Conservation (phyloP, 257 asterid species). For the Henckelia pumila region DNA sequence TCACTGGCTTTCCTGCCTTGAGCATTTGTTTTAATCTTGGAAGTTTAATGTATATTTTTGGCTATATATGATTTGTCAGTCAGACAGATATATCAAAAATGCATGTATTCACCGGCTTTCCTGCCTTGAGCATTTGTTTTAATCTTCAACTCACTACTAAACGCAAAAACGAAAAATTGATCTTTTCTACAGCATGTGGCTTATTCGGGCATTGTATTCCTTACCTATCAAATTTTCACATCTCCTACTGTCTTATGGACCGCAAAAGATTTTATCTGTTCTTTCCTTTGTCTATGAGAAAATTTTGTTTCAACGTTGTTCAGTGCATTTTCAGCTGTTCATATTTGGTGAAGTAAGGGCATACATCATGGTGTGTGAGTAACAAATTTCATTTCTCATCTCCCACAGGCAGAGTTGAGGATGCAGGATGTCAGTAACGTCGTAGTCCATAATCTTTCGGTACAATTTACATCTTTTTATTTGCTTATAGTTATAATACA, state of each 20-base stretch:
- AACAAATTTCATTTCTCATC: not conserved
- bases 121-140: no score
- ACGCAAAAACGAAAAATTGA: not conserved
- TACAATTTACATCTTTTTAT: conserved; percentile 32
- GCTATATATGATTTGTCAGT: not conserved
- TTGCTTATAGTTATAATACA: no score
- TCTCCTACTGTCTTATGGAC: not conserved
- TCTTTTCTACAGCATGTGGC: not conserved
- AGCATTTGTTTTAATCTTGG: not conserved
- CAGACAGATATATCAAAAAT: not conserved
- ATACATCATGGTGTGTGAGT: conserved; percentile 12
- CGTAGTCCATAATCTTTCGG: conserved; percentile 81
- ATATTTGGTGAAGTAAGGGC: conserved; percentile 2
- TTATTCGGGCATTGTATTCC: not conserved
- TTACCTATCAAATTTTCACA: not conserved
- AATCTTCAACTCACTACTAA: not conserved
- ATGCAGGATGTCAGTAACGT: conserved; percentile 93
- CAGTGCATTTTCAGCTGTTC: conserved; percentile 17
- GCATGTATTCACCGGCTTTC: not conserved
- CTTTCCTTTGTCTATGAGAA: conserved; percentile 2
- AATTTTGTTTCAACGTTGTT: not conserved
- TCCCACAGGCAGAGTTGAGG: conserved; percentile 82
- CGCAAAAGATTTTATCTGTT: not conserved
- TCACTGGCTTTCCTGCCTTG: not conserved
- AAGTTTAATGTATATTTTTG: not conserved